Evolutionary conservation across 495 filamentous ascomycete genomes (phyloP), one percentile per base, ranked within the genome.

Genomic region (Tuber brumale): DNA sequence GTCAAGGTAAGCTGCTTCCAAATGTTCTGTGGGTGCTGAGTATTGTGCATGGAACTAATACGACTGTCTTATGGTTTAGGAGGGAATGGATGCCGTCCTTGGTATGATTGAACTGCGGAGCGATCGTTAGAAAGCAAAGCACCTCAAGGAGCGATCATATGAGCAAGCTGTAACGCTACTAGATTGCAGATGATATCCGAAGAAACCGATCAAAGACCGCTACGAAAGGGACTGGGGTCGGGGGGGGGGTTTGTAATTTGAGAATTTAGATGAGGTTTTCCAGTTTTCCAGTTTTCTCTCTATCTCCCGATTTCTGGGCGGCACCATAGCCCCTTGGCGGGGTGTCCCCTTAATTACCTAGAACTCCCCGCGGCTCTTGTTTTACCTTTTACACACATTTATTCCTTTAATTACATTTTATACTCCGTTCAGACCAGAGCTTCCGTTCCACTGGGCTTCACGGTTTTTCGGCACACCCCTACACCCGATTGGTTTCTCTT

Each of bases 21-120:
- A 23, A 41, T 44, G n/a, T 43, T 16, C 43, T 69, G 27, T 31
- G 43, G 31, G 14, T 45, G 31, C 19, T 70, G 44, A 66, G 51
- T 27, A 31, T 61, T 44, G 69, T 39, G 43, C n/a, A 27, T 69
- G 35, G 27, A 57, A 19, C 42, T 31, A 70, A 39, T 19, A 21
- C 71, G 69, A 57, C 70, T 42, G 70, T 70, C 27, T 31, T 70
- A 18, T 71, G 31, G 14, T 43, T 70, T 76, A 83, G 81, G 82
- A 81, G 14, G 82, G 82, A 70, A 83, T 83, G 82, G 82, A 83
- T n/a, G 72, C 70, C 21, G 73, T 83, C 73, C 76, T 83, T 18
- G 31, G 46, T 41, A 82, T 75, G 77, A 71, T 83, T 37, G 75
- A 83, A 31, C 80, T 75, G 72, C 81, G 74, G 72, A 31, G 43